Conservation (phyloP, 75 land plant species). For the Ceratopteris richardii region DNA sequence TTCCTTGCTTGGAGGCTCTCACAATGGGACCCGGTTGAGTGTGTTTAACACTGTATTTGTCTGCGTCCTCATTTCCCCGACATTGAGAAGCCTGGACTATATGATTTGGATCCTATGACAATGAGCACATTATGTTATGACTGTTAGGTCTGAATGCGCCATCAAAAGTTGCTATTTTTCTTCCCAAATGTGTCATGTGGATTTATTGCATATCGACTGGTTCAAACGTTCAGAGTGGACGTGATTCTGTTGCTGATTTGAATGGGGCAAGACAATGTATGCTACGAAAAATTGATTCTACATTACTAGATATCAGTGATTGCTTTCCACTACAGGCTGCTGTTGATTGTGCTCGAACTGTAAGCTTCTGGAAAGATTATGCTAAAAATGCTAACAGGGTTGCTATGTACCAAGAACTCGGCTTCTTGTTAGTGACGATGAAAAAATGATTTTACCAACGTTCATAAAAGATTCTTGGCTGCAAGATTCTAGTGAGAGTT, state of each 20-base stretch:
- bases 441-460: slow-evolving; percentile 48
- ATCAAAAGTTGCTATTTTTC: too few species aligned
- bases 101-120: too few species aligned
- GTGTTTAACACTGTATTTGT: too few species aligned
- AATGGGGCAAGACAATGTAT: slow-evolving; percentile 49
- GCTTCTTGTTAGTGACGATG: slow-evolving; percentile 71
- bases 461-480: slow-evolving; percentile 53
- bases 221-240: slow-evolving; percentile 37
- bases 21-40: too few species aligned
- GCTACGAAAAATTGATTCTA: slow-evolving; percentile 59
- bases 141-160: too few species aligned
- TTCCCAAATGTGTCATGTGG: too few species aligned
- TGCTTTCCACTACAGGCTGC: slow-evolving; percentile 69
- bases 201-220: too few species aligned
- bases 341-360: slow-evolving; percentile 57
- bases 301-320: slow-evolving; percentile 77
- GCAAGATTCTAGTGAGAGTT: slow-evolving; percentile 31
- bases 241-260: slow-evolving; percentile 55
- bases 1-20: too few species aligned
- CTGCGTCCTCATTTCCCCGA: too few species aligned
- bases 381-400: slow-evolving; percentile 61
- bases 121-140: too few species aligned
- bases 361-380: slow-evolving; percentile 68
- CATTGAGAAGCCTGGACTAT: too few species aligned
- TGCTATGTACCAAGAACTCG: slow-evolving; percentile 57